Base-by-base conservation (phyloP, 805 yeast species). In the Schwanniomyces vanrijiae region DNA sequence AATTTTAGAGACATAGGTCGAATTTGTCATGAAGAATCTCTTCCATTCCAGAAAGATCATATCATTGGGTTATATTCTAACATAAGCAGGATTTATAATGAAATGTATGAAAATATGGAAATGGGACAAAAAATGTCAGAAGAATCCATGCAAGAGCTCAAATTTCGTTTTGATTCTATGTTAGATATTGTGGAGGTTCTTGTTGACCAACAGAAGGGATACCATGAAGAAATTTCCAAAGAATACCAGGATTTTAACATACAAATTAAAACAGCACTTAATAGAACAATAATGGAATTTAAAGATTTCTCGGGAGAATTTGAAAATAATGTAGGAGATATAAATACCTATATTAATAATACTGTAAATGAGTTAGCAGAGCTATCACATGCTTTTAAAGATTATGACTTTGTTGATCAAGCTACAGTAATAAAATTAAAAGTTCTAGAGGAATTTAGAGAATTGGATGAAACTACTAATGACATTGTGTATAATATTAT, bases 1-100 rank as follows among this genome's bases (percentile, higher is more conserved):
- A 78, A 84, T 55, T 84, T 79, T 59, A 72, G 82, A 40, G 73
- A 77, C 26, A 65, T 84, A 3, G 69, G 78, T 2, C 69, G 72
- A 2, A 65, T 83, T 0, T 86, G 90, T 55, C 63, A 65, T 50
- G 82, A 79, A 46, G 76, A 78, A 40, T 67, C 80, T 0, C 51
- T 77, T 1, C 83, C 84, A 0, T 78, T 59, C 53, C 80, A 79
- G 47, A 80, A 79, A 52, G 79, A 77, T 28, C 80, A 76, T 45
- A 68, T 81, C 0, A 48, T 80, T 42, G 58, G 64, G 10, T 53
- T 80, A 31, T 81, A 77, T 52, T 41, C 70, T 13, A 80, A 81
- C 49, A 70, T 82, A 9, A 80, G 84, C 0, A 46, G 47, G 20
- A 20, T 56, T 2, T 55, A 58, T 37, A 44, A 48, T 7, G 44